Evolutionary conservation across 225 moss, liverwort and hornwort genomes (phyloP).

Genomic region (Polytrichum commune): DNA sequence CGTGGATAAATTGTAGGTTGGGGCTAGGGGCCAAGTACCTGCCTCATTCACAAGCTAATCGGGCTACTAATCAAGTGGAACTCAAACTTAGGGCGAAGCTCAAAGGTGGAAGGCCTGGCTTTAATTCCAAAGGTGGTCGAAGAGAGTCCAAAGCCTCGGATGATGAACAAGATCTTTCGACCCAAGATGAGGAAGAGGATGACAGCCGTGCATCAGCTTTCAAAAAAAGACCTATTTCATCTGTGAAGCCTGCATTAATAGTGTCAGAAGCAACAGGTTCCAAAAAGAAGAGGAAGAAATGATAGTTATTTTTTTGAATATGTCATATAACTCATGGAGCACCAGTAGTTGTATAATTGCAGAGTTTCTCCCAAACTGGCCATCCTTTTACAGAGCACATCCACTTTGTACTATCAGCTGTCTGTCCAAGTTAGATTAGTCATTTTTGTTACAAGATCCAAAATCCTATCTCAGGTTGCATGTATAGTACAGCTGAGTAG

Average conservation of each 20-base stretch:
- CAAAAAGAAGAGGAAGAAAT: constrained; percentile 22
- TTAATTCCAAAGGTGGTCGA: constrained; percentile 9
- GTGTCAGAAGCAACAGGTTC: constrained; percentile 14
- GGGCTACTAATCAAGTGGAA: constrained; percentile 20
- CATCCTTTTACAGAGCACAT: too few relatives aligned
- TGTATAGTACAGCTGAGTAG: too few relatives aligned
- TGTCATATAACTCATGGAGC: neutral
- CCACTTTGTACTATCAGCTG: too few relatives aligned
- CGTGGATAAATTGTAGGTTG: constrained; percentile 12
- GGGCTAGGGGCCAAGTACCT: constrained; percentile 27
- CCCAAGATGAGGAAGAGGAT: constrained; percentile 14
- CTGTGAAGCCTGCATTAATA: constrained; percentile 11
- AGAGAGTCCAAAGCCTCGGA: constrained; percentile 5
- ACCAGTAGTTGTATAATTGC: too few relatives aligned
- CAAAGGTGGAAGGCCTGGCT: constrained; percentile 2
- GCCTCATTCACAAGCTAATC: constrained; percentile 27
- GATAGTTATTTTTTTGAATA: neutral
- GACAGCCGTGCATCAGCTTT: constrained; percentile 28
- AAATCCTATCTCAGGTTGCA: too few relatives aligned
- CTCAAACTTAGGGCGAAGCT: constrained; percentile 23
- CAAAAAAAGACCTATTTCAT: constrained; percentile 22
- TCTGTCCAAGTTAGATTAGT: too few relatives aligned
- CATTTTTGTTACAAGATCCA: too few relatives aligned
- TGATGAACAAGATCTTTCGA: constrained; percentile 13
- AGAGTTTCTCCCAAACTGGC: too few relatives aligned